Base-by-base conservation (phyloP, 441 rosid genomes). In the Capsella rubella region DNA sequence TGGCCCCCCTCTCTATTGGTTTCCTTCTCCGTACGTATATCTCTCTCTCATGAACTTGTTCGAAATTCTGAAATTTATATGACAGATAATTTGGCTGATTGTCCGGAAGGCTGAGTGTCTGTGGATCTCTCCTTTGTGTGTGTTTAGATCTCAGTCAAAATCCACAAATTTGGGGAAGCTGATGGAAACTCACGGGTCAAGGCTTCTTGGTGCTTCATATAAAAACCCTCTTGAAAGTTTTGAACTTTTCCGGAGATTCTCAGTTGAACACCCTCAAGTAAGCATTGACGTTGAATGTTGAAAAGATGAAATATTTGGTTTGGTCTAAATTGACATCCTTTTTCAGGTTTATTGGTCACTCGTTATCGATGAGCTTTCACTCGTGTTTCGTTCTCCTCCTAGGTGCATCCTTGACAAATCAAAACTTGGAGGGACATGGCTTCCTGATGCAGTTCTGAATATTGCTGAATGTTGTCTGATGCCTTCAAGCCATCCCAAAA, bases 1-100 rank as follows among this genome's bases (percentile, higher is more conserved):
- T 53, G 97, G 97, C 15, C 97, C 90, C 74, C 90, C 96, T 80
- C 89, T 78, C 78, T 93, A 87, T 69, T 90, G 92, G 88, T 90
- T 91, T 75, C 98, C 98, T 82, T 85, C 95, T 58, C 71, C 60
- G 98, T 91, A 84, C 57, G 61, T 74, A 47, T 79, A 76, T 58
- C 51, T 79, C 78, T 58, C 39, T 51, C 39, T n/a, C 73, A 56
- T 16, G 8, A 50, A 64, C 59, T 47, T 10, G 8, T 42, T 67
- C 27, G 4, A 51, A 43, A 2, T 18, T 51, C 21, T 59, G 21
- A 49, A 37, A 2, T 2, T 12, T 39, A 15, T 16, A 13, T 15
- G 14, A 13, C 8, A 35, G 35, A 40, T 51, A 12, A 21, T 21
- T 21, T 3, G 59, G 50, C n/a, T 49, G 37, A 6, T 58, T 39